Conservation (phyloP, 495 filamentous ascomycete species). For the Emericellopsis terricola region DNA sequence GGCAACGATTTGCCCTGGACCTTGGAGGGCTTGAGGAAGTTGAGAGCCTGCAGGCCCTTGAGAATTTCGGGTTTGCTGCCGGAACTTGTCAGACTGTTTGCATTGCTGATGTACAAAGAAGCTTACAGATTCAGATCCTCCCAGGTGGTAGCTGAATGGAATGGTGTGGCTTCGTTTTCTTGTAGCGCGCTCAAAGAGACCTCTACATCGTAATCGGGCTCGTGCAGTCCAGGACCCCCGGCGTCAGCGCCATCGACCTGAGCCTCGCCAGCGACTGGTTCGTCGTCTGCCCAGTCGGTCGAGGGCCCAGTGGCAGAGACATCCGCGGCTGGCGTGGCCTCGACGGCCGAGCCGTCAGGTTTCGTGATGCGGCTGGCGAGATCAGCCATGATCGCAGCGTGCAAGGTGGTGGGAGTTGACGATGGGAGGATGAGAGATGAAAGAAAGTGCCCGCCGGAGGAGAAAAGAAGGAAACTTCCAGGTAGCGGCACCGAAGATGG, state of each 20-base stretch:
- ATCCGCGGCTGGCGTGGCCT: slow-evolving; percentile 17
- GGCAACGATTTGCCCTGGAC: slow-evolving; percentile 89
- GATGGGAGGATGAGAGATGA: no score
- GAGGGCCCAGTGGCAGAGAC: slow-evolving; percentile 13
- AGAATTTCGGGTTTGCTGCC: no score
- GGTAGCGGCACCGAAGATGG: no score
- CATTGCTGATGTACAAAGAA: no score
- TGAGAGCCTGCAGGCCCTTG: slow-evolving; percentile 52
- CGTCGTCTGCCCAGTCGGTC: no score
- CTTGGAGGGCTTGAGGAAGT: slow-evolving; percentile 90
- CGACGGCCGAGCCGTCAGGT: slow-evolving; percentile 12
- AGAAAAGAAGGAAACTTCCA: no score
- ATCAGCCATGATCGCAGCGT: slow-evolving; percentile 22
- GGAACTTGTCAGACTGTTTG: no score
- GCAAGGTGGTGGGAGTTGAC: neutral
- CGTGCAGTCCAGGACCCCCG: slow-evolving; percentile 37
- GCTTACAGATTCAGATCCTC: slow-evolving; percentile 73
- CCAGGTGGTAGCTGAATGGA: slow-evolving; percentile 71
- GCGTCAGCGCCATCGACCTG: slow-evolving; percentile 34
- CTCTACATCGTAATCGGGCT: slow-evolving; percentile 62
- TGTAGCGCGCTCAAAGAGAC: slow-evolving; percentile 85
- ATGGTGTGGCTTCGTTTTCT: slow-evolving; percentile 66
- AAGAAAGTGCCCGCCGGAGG: no score
- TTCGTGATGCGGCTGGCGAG: slow-evolving; percentile 45
- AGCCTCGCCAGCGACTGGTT: no score